Evolutionary conservation across 352 stramenopile species (phyloP), one percentile per base, ranked within the genome.

Genomic region (Pythium scleroteichum): DNA sequence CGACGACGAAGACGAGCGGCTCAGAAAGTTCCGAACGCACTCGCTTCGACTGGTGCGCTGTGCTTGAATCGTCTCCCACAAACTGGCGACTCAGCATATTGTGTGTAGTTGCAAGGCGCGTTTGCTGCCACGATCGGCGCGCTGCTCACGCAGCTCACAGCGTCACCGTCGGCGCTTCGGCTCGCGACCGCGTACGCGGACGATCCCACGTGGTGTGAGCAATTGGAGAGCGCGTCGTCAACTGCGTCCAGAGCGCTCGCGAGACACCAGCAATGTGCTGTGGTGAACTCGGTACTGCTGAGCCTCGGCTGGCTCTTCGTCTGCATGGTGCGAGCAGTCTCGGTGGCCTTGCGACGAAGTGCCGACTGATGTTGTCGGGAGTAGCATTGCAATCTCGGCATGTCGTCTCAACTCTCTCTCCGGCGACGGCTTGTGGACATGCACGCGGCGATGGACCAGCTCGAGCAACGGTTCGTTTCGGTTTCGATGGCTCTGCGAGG

Each of bases 281-380:
- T 80, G 32, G 39, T 69, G 8, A 85, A 82, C 35, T 73, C 75
- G 7, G 44, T 73, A 14, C 53, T 88, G 4, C 58, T 85, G 32
- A 82, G 68, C 2, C 9, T 66, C 38, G 78, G 76, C 2, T 90
- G 77, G 75, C 48, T 90, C 13, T 56, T 82, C 17, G 59, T 88
- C n/a, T 70, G 72, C 3, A 42, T 90, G 47, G 81, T 90, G 72
- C 26, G 69, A 44, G n/a, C n/a, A n/a, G n/a, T n/a, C n/a, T n/a
- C n/a, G n/a, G n/a, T n/a, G n/a, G n/a, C n/a, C n/a, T n/a, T n/a
- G n/a, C n/a, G n/a, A n/a, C n/a, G n/a, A n/a, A n/a, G n/a, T n/a
- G n/a, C n/a, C 20, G 19, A 19, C 12, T 24, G 12, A n/a, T 29
- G 14, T n/a, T 4, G 44, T 51, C 24, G 24, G 4, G 3, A 47